Evolutionary conservation across 2,329 filamentous ascomycete species (phyloP), one percentile per base, ranked within the genome.

Genomic region (Parascedosporium putredinis): DNA sequence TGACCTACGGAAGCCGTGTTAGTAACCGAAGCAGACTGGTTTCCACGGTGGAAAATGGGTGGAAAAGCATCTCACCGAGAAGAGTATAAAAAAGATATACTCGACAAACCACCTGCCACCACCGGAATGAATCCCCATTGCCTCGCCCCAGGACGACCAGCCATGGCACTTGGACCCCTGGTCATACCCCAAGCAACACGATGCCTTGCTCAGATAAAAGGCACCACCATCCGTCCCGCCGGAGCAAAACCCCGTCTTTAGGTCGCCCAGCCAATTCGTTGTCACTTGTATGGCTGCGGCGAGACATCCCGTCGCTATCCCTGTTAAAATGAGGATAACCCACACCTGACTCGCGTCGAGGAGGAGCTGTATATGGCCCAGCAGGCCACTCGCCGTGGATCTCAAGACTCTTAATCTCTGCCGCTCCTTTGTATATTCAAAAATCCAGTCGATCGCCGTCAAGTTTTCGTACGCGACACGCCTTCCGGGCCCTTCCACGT

Each of bases 371-470:
- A 85, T 59, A 58, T 88, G 81, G 10, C 89, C 88, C 18, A 90
- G 53, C 4, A 95, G 57, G 0, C 89, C 87, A 18, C 78, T 74
- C 6, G 81, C 77, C 58, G 77, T 79, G 0, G 84, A 79, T 50
- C 81, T 78, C 18, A 98, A 72, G 25, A 85, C 78, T n/a, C 88
- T 80, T 59, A 94, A 70, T 22, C 93, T 81, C 64, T 95, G 88
- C 18, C 93, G 81, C 69, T 98, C 93, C 65, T 96, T 96, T 48
- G 87, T 93, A 62, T 97, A 95, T 66, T 98, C 93, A 59, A 95
- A 97, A 62, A 97, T 97, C 93, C 93, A 98, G 70, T 98, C 93
- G 64, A 98, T 98, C 52, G 93, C 91, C 14, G 91, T 96, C 64
- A 96, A 74, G 67, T 98, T 86, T 61, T 96, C 91, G 69, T 98